Conservation (phyloP, 2,329 filamentous ascomycete genomes). For the Escovopsis sp. region DNA sequence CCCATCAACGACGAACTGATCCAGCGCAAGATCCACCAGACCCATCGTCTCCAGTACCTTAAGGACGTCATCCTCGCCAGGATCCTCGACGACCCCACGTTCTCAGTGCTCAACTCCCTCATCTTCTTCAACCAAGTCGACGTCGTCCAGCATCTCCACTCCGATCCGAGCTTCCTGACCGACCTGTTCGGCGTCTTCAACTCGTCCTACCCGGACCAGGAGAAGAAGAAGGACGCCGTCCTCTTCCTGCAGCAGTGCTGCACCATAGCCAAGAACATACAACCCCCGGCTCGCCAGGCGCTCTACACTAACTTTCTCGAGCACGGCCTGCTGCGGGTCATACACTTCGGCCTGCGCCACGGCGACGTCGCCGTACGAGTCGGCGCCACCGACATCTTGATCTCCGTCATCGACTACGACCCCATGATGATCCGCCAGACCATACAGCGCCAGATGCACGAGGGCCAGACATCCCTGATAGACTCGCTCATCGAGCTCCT, state of each 20-base stretch:
- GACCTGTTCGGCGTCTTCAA: conserved; percentile 82
- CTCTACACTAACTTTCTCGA: conserved; percentile 83
- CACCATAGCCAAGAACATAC: conserved; percentile 83
- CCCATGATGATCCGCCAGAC: conserved; percentile 86
- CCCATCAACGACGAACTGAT: conserved; percentile 73
- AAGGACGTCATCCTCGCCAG: conserved; percentile 97
- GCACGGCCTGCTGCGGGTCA: conserved; percentile 75
- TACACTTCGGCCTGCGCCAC: conserved; percentile 82
- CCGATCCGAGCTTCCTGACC: conserved; percentile 60
- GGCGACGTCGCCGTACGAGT: conserved; percentile 73
- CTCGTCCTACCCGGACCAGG: conserved; percentile 45
- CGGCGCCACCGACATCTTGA: conserved; percentile 83
- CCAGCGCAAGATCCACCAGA: conserved; percentile 85
- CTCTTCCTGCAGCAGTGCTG: conserved; percentile 96
- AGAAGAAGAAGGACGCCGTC: conserved; percentile 83
- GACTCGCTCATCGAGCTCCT: conserved; percentile 88
- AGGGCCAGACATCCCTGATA: conserved; percentile 72
- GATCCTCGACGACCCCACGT: conserved; percentile 94
- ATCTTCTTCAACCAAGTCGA: conserved; percentile 99
- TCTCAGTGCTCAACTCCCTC: conserved; percentile 89
- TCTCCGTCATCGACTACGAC: conserved; percentile 91
- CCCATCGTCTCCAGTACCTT: conserved; percentile 87
- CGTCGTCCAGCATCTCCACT: conserved; percentile 88
- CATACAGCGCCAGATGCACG: conserved; percentile 81
- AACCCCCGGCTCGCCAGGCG: conserved; percentile 63